Evolutionary conservation across 208 protist genomes (phyloP).

Genomic region (Trypanosoma cruzi): DNA sequence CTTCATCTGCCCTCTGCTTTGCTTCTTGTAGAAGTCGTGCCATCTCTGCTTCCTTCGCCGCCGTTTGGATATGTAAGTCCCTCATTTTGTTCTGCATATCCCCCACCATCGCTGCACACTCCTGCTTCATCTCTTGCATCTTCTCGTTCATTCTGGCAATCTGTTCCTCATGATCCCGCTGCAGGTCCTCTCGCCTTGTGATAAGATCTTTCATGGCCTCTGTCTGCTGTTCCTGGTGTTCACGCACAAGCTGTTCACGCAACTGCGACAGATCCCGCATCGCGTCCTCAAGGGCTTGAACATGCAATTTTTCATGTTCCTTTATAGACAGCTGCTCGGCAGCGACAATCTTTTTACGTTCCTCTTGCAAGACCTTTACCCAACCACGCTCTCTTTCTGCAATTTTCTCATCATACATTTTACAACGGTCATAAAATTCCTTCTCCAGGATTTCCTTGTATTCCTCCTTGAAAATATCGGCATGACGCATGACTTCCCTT

Average conservation of each 20-base stretch:
- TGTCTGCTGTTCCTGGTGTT: conserved; percentile 42
- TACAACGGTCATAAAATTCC: conserved; percentile 38
- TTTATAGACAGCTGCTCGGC: conserved; percentile 54
- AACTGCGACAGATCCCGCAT: conserved; percentile 58
- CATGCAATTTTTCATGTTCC: conserved; percentile 39
- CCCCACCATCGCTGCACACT: conserved; percentile 33
- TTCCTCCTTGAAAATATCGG: conserved; percentile 36
- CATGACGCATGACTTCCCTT: conserved; percentile 32
- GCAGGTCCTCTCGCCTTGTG: conserved; percentile 28
- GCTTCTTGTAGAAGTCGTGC: conserved; percentile 16
- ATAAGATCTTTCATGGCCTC: conserved; percentile 38
- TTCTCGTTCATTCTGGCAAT: conserved; percentile 30
- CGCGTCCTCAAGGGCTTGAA: conserved; percentile 46
- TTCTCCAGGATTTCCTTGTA: conserved; percentile 39
- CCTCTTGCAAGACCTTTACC: conserved; percentile 41
- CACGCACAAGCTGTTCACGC: conserved; percentile 41
- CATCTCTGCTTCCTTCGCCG: conserved; percentile 27
- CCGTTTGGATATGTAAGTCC: conserved; percentile 9
- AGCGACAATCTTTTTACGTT: conserved; percentile 47
- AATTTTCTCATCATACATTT: conserved; percentile 32
- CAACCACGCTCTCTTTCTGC: conserved; percentile 30
- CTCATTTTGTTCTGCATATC: conserved; percentile 33
- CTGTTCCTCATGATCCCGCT: conserved; percentile 30
- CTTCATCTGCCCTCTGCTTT: conserved; percentile 4
- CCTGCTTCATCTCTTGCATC: conserved; percentile 33